phyloP scores from a whole-genome alignment of 331 rosid species.

The Malus hybrid region DNA sequence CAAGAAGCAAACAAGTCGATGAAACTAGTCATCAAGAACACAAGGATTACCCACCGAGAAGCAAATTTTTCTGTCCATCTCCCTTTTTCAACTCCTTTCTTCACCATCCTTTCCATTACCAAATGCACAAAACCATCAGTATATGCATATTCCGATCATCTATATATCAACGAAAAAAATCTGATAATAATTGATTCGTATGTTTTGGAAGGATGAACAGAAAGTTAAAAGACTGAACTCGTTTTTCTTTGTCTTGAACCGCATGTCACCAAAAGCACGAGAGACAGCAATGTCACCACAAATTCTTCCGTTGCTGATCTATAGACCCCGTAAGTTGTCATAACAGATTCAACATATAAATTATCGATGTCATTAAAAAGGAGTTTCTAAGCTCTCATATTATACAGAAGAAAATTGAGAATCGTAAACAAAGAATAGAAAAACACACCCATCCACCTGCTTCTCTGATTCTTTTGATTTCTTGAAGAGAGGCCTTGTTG shows the following conservation, averaged over 20 bases:
- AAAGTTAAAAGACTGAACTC: conserved; percentile 50
- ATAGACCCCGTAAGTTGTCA: conserved; percentile 19
- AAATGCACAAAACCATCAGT: conserved; percentile 31
- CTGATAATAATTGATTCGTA: background rate
- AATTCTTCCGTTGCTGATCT: conserved; percentile 85
- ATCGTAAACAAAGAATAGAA: conserved; percentile 28
- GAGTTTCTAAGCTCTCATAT: background rate
- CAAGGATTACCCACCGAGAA: conserved; percentile 63
- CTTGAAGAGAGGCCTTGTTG: conserved; percentile 69
- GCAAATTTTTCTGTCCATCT: conserved; percentile 86
- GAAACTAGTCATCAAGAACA: conserved; percentile 9
- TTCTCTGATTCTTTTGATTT: conserved; percentile 88
- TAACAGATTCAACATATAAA: no score
- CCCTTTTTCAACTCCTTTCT: conserved; percentile 75
- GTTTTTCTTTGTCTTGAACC: conserved; percentile 92
- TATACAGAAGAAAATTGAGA: background rate
- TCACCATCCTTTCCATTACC: conserved; percentile 65
- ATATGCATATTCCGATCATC: conserved; percentile 3
- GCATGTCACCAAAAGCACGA: conserved; percentile 93
- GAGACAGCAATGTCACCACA: conserved; percentile 98
- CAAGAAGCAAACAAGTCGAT: background rate
- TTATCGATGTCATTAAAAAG: background rate
- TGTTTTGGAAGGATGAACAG: conserved; percentile 6
- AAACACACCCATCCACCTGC: conserved; percentile 99
- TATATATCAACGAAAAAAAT: conserved; percentile 10